Evolutionary conservation across 2,329 filamentous ascomycete genomes (phyloP).

Genomic region (Penicillium sp.): DNA sequence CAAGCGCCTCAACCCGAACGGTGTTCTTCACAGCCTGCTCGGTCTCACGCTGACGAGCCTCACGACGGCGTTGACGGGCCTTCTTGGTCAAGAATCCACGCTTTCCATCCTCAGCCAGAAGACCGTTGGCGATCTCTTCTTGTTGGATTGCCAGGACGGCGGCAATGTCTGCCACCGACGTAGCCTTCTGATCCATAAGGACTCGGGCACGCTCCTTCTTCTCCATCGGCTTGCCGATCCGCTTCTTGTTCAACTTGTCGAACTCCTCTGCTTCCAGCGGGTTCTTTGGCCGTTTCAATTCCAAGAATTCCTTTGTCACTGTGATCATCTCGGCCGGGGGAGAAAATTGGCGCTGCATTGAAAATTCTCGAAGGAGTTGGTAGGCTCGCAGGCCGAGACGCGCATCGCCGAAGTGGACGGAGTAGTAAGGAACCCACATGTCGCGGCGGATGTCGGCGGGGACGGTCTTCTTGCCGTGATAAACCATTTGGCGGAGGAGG

Average conservation of each 20-base stretch:
- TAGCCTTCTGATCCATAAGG: constrained; percentile 65
- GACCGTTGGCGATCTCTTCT: constrained; percentile 30
- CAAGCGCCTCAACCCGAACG: constrained; percentile 25
- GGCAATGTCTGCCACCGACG: constrained; percentile 59
- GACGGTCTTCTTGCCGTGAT: constrained; percentile 63
- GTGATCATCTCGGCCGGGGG: constrained; percentile 47
- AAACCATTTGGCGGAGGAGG: constrained; percentile 57
- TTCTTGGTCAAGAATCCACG: constrained; percentile 32
- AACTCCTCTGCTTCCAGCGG: constrained; percentile 41
- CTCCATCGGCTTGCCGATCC: constrained; percentile 45
- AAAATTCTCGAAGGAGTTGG: constrained; percentile 59
- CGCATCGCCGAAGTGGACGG: constrained; percentile 54
- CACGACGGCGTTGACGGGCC: constrained; percentile 30
- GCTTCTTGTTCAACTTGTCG: constrained; percentile 40
- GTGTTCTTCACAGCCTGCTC: constrained; percentile 22
- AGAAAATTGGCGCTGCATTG: constrained; percentile 56
- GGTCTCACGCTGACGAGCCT: constrained; percentile 26
- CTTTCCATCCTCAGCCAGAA: constrained; percentile 27
- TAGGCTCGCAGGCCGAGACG: constrained; percentile 55
- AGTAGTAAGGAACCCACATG: constrained; percentile 61
- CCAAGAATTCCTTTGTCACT: constrained; percentile 44
- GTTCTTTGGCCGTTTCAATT: constrained; percentile 38
- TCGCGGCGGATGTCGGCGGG: constrained; percentile 59
- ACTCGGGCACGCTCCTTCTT: constrained; percentile 51
- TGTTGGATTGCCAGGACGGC: constrained; percentile 54